phyloP scores from a whole-genome alignment of 371 early-diverging fungal species.

The Mortierella sp. region DNA sequence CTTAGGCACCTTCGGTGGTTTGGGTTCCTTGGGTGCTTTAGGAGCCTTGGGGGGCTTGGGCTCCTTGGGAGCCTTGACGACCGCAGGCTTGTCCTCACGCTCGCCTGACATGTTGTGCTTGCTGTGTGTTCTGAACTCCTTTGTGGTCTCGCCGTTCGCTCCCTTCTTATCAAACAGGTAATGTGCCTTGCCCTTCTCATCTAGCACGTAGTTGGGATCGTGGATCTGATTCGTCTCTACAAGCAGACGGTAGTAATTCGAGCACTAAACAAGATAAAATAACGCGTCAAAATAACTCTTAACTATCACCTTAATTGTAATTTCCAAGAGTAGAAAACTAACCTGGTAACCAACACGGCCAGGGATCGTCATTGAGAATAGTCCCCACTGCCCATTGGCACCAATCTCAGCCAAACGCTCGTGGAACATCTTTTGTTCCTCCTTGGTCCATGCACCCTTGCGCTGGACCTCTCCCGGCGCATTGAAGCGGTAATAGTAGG shows the following conservation, averaged over 20 bases:
- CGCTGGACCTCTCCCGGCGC: conserved; percentile 95
- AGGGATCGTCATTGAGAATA: conserved; percentile 94
- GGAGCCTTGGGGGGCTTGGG: conserved; percentile 23
- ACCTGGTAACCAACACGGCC: conserved; percentile 96
- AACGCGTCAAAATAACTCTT: neutral
- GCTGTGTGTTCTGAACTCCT: conserved; percentile 82
- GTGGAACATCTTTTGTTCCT: conserved; percentile 87
- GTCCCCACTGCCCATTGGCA: conserved; percentile 95
- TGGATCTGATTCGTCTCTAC: conserved; percentile 86
- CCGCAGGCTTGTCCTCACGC: conserved; percentile 41
- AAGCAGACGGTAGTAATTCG: conserved; percentile 91
- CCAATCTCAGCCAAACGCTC: conserved; percentile 85
- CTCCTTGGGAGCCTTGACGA: conserved; percentile 15
- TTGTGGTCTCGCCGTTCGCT: conserved; percentile 79
- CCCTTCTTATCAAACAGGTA: conserved; percentile 88
- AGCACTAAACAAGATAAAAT: conserved; percentile 71
- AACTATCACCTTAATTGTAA: neutral
- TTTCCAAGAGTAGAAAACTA: conserved; percentile 14
- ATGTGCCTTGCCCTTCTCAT: conserved; percentile 88
- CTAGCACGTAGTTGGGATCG: conserved; percentile 92
- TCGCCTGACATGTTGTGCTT: conserved; percentile 51
- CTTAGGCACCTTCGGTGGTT: conserved; percentile 42
- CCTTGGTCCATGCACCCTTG: conserved; percentile 89
- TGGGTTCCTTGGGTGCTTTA: conserved; percentile 35
- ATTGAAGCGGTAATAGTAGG: conserved; percentile 96